A percentile compares a stretch with the other conserved stretches of the same genome.
phyloP scores from a whole-genome alignment of 345 rosid species.

The Camelina neglecta region DNA sequence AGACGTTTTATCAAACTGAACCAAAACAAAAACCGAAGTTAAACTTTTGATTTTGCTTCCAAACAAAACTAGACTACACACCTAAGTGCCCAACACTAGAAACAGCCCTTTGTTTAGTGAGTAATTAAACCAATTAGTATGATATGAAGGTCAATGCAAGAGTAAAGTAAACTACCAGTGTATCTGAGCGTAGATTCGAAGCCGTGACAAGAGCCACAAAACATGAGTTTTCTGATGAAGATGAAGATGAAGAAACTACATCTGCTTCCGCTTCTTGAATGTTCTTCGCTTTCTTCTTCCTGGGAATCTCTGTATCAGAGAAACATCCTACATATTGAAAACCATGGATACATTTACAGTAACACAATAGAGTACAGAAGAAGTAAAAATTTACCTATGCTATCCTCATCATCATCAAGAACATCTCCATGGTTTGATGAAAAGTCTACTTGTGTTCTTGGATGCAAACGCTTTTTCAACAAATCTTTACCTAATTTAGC shows the following conservation, averaged over 20 bases:
- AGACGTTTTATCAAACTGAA: neutral
- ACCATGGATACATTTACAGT: neutral
- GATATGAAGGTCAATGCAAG: neutral
- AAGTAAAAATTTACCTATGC: neutral
- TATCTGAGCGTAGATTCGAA: constrained; percentile 10
- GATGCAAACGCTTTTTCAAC: constrained; percentile 16
- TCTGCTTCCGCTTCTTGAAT: neutral
- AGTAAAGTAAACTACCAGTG: constrained; percentile 5
- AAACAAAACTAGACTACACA: neutral
- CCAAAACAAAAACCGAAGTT: neutral
- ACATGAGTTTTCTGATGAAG: constrained; percentile 7
- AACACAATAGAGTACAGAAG: no score
- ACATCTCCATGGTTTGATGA: neutral
- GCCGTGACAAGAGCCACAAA: constrained; percentile 14
- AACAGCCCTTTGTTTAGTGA: no score
- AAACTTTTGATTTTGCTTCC: neutral
- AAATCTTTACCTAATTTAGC: neutral
- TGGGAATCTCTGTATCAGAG: neutral
- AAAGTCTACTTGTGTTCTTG: neutral
- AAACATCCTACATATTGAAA: neutral
- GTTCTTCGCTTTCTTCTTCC: constrained; percentile 17
- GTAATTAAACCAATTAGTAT: neutral
- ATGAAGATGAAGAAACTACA: neutral
- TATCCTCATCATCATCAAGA: neutral
- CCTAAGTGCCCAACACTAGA: neutral